A percentile compares a stretch with the other conserved stretches of the same genome.
These are phyloP conservation scores for Eucalyptus leucophloia DNA, from an alignment of 345 rosid species.

Conservation along the genomic window DNA sequence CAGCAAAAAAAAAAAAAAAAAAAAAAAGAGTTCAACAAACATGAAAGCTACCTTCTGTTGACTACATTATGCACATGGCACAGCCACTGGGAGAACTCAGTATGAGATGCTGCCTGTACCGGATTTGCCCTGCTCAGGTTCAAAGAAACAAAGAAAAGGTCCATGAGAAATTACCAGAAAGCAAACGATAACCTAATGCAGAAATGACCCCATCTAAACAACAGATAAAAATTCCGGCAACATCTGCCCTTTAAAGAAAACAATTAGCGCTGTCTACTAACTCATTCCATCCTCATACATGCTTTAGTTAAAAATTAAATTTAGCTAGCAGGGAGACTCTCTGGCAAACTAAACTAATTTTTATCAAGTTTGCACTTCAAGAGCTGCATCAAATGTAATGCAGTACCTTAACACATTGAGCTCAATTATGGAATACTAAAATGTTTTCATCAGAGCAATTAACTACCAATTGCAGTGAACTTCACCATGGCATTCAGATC, in stretches of 20 bases:
- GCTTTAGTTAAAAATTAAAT: not conserved
- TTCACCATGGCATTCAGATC: not conserved
- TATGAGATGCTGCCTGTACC: slow-evolving; percentile 63
- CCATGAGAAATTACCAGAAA: not conserved
- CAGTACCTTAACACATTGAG: not conserved
- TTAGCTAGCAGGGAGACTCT: not conserved
- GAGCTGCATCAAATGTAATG: not conserved
- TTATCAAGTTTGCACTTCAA: not conserved
- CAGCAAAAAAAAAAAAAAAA: not conserved
- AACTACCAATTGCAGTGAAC: not conserved
- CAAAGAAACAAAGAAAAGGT: not conserved
- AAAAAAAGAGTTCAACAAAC: not conserved
- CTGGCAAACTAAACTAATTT: not conserved
- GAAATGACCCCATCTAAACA: not conserved
- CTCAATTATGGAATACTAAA: not conserved
- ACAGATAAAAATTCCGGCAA: not conserved
- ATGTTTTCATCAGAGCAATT: not conserved
- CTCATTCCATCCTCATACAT: not conserved
- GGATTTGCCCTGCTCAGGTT: slow-evolving; percentile 56
- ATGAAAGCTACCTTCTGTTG: slow-evolving; percentile 58
- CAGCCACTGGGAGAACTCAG: slow-evolving; percentile 85
- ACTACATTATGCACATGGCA: slow-evolving; percentile 87
- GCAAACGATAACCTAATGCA: not conserved
- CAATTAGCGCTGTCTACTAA: not conserved
- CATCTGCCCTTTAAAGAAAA: not conserved